These are phyloP conservation scores for Metschnikowia kunwiensis DNA, from an alignment of 805 yeast genomes.

Conservation along the genomic window DNA sequence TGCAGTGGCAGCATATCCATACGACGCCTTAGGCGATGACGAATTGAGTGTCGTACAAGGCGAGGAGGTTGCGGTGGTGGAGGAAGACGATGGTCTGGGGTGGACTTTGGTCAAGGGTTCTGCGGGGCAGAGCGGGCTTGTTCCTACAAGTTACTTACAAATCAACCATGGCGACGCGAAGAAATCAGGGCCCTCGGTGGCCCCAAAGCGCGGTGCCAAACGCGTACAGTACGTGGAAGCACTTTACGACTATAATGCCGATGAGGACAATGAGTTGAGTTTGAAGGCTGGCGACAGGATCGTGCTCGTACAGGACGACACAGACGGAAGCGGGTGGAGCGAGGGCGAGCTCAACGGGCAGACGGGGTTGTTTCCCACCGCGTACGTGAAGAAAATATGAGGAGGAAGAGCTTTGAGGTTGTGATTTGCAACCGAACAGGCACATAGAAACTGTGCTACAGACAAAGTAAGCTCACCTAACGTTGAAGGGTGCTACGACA, in stretches of 20 bases:
- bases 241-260: slow-evolving; percentile 71
- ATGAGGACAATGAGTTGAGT: slow-evolving; percentile 75
- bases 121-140: slow-evolving; percentile 63
- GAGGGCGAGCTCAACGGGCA: slow-evolving; percentile 73
- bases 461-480: too few relatives aligned
- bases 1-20: slow-evolving; percentile 61
- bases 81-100: slow-evolving; percentile 84
- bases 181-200: slow-evolving; percentile 73
- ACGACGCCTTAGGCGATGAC: slow-evolving; percentile 68
- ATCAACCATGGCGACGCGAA: slow-evolving; percentile 20
- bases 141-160: slow-evolving; percentile 78
- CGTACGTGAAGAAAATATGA: slow-evolving; percentile 52
- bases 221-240: slow-evolving; percentile 63
- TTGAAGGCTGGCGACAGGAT: slow-evolving; percentile 73
- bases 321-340: slow-evolving; percentile 90
- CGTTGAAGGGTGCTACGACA: too few relatives aligned
- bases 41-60: slow-evolving; percentile 65
- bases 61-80: slow-evolving; percentile 55
- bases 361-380: slow-evolving; percentile 74
- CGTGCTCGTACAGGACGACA: slow-evolving; percentile 52
- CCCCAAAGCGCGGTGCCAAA: slow-evolving; percentile 73
- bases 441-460: too few relatives aligned
- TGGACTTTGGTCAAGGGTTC: slow-evolving; percentile 66
- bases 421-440: too few relatives aligned
- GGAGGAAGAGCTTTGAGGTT: too few relatives aligned